phyloP scores from a whole-genome alignment of 2,329 filamentous ascomycete genomes.

The Penicillium sp. region DNA sequence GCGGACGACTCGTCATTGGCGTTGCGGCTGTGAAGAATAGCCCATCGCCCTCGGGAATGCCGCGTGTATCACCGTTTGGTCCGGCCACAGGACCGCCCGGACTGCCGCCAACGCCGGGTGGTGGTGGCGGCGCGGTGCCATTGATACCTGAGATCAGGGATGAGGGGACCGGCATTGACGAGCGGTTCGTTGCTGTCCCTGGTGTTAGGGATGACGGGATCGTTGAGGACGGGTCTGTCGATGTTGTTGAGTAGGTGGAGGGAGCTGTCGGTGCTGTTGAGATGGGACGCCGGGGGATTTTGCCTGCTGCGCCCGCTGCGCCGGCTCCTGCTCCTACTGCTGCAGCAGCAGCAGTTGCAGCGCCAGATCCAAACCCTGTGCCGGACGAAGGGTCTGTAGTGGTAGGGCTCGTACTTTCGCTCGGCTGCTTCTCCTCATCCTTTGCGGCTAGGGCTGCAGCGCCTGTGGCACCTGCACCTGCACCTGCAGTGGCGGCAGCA shows the following conservation, averaged over 20 bases:
- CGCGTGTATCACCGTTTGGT: neutral
- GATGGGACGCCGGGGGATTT: constrained; percentile 6
- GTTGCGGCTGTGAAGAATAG: constrained; percentile 20
- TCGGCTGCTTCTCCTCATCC: neutral
- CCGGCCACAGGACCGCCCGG: neutral
- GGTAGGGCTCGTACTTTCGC: neutral
- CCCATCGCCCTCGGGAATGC: constrained; percentile 5
- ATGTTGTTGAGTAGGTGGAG: neutral
- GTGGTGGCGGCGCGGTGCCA: neutral
- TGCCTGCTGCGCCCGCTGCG: neutral
- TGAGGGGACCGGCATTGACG: constrained; percentile 8
- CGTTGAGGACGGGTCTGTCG: constrained; percentile 1
- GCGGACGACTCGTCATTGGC: neutral
- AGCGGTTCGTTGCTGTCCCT: neutral
- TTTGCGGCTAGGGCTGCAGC: neutral
- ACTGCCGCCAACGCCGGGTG: neutral
- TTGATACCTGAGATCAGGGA: constrained; percentile 9
- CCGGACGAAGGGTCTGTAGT: neutral
- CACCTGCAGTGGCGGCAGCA: neutral
- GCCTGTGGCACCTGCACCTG: neutral
- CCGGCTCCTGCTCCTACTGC: neutral
- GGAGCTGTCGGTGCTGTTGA: neutral
- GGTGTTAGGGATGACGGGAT: constrained; percentile 20
- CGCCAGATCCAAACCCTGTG: neutral
- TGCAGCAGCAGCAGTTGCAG: neutral